These are phyloP conservation scores for Colletotrichum godetiae DNA, from an alignment of 2,329 filamentous ascomycete genomes.

Conservation along the genomic window DNA sequence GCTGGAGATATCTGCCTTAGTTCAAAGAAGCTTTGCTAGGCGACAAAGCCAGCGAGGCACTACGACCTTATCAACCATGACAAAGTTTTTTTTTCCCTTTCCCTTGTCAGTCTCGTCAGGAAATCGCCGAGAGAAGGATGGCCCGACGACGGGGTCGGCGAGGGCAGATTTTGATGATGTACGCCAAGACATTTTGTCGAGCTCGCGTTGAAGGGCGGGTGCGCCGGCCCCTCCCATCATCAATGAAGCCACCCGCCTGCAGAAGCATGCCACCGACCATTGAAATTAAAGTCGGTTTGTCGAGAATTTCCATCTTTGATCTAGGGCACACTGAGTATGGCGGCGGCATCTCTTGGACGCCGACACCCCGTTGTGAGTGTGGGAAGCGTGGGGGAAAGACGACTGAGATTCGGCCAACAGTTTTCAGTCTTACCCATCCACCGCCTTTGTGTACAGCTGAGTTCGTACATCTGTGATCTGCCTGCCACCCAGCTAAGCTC, in stretches of 20 bases:
- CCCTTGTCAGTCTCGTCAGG: not conserved
- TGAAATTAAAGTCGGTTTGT: constrained; percentile 2
- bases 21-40: not conserved
- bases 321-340: constrained; percentile 9
- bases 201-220: constrained; percentile 9
- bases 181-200: constrained; percentile 21
- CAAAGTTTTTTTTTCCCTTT: not conserved
- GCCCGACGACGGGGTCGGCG: not conserved
- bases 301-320: not conserved
- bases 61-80: not conserved
- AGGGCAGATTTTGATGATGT: constrained; percentile 20
- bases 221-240: constrained; percentile 15
- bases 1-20: not conserved
- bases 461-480: not conserved
- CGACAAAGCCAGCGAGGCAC: not conserved
- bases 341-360: constrained; percentile 8
- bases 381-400: not conserved
- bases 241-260: constrained; percentile 6
- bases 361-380: constrained; percentile 14
- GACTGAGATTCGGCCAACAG: constrained; percentile 2
- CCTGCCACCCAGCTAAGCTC: not conserved
- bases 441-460: not conserved
- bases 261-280: not conserved
- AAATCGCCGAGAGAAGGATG: constrained; percentile 4
- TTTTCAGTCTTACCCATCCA: not conserved